phyloP scores from a whole-genome alignment of 192 early-diverging fungal species.

The Coemansia sp. region DNA sequence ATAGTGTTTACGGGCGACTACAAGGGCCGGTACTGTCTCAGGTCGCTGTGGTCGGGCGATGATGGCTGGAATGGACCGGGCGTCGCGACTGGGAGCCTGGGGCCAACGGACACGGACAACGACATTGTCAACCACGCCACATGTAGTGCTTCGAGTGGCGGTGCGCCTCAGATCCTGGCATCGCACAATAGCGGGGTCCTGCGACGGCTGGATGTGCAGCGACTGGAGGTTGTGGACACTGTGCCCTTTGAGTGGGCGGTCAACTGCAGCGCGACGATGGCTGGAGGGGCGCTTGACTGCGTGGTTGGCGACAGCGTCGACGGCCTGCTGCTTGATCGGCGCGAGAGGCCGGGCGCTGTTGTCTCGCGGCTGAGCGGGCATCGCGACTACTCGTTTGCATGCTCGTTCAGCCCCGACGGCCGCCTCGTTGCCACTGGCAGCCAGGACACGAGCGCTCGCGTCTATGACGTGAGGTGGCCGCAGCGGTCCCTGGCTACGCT shows the following conservation, averaged over 20 bases:
- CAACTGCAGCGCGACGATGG: conserved; percentile 37
- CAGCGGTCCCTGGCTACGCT: conserved; percentile 21
- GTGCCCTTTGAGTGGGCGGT: conserved; percentile 38
- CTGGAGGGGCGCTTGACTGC: conserved; percentile 30
- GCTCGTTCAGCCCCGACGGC: conserved; percentile 44
- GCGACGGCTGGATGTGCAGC: conserved; percentile 16
- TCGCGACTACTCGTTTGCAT: conserved; percentile 43
- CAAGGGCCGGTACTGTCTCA: conserved; percentile 30
- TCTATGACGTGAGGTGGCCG: conserved; percentile 51
- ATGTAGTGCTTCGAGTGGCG: neutral
- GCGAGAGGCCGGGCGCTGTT: neutral
- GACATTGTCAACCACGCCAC: conserved; percentile 48
- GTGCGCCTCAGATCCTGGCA: conserved; percentile 10
- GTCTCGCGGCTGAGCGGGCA: conserved; percentile 36
- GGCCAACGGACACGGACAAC: neutral
- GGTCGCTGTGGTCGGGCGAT: conserved; percentile 15
- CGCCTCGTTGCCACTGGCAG: conserved; percentile 47
- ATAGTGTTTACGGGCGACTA: conserved; percentile 46
- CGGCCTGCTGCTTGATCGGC: conserved; percentile 31
- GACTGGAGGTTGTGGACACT: neutral
- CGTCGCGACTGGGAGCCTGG: neutral
- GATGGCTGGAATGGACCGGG: neutral
- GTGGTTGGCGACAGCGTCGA: conserved; percentile 46
- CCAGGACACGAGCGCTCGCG: conserved; percentile 49
- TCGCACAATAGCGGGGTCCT: conserved; percentile 36